Base-by-base conservation (phyloP, 257 asterid species). In the Ilex asprella region DNA sequence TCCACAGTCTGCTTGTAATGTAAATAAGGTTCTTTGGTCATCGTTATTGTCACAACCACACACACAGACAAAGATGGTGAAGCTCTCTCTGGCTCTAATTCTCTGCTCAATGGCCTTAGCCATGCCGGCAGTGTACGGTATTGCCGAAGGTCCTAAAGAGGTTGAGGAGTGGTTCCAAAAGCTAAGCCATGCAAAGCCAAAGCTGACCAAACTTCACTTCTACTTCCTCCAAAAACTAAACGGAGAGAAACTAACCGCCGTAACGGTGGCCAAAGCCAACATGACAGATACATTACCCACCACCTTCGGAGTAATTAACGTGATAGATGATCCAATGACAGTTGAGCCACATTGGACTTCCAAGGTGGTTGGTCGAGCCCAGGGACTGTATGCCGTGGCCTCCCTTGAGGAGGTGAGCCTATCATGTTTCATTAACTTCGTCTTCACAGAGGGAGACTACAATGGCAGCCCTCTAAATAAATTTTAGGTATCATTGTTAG, bases 241-340 rank as follows among this genome's bases (percentile, higher is more conserved):
- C 49, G 95, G 97, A 30, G 73, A 57, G 7, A 85, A 80, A 32
- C 83, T 94, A 0, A 89, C 61, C 15, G 97, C 91, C 0, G 56
- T 67, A 0, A 55, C 64, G 59, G 76, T 89, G 2, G 87, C 90
- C 8, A 74, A 82, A 32, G 65, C 91, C 27, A 3, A 76, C 3
- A 50, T 63, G 15, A 62, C 72, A 69, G 60, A 31, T 62, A 55
- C 39, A 10, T 78, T 92, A 0, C 21, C 76, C 27, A 67, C 75
- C 5, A 7, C 58, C 15, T 87, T 89, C 11, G 97, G 97, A 16
- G 3, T 12, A 3, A 27, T 89, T 11, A 16, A 61, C 47, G 87
- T 89, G 97, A 62, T 80, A 4, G 97, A 89, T 15, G 97, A 87
- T 27, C 74, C 86, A 16, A 63, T 89, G 35, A 89, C 97, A 2